These are phyloP conservation scores for Nakazawaea peltata DNA, from an alignment of 805 yeast species.

Conservation along the genomic window DNA sequence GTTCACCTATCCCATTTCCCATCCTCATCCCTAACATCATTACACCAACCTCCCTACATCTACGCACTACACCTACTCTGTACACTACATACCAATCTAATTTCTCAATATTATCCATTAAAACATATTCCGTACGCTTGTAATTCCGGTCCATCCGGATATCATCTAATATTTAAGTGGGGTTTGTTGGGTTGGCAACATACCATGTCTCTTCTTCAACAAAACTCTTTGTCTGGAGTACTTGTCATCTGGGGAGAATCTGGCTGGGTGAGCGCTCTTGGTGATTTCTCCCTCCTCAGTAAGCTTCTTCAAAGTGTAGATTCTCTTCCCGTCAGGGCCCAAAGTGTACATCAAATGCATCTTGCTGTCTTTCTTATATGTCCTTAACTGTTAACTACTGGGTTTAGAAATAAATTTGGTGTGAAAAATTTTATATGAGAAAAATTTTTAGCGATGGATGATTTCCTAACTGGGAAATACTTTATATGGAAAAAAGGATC, in stretches of 20 bases:
- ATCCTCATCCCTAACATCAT: too few relatives aligned
- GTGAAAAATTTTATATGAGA: not conserved
- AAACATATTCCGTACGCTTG: too few relatives aligned
- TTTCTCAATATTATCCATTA: too few relatives aligned
- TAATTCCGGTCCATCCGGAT: too few relatives aligned
- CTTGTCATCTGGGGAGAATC: conserved; percentile 99
- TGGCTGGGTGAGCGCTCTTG: conserved; percentile 98
- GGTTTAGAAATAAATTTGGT: too few relatives aligned
- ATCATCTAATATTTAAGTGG: conserved; percentile 4
- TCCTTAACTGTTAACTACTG: conserved; percentile 13
- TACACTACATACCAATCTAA: not conserved
- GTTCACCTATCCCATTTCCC: too few relatives aligned
- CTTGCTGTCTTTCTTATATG: too few relatives aligned
- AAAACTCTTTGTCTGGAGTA: conserved; percentile 99
- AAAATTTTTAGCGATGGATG: not conserved
- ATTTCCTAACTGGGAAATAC: not conserved
- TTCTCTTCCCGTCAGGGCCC: conserved; percentile 91
- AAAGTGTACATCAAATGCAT: conserved; percentile 99
- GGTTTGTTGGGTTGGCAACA: conserved; percentile 76
- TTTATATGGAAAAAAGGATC: not conserved
- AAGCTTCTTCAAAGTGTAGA: conserved; percentile 81
- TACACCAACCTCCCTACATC: too few relatives aligned
- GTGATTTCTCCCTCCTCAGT: conserved; percentile 90
- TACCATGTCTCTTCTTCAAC: conserved; percentile 84
- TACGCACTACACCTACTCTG: too few relatives aligned